These are phyloP conservation scores for Speleostelium caveatum DNA, from an alignment of 78 protist species.

Conservation along the genomic window DNA sequence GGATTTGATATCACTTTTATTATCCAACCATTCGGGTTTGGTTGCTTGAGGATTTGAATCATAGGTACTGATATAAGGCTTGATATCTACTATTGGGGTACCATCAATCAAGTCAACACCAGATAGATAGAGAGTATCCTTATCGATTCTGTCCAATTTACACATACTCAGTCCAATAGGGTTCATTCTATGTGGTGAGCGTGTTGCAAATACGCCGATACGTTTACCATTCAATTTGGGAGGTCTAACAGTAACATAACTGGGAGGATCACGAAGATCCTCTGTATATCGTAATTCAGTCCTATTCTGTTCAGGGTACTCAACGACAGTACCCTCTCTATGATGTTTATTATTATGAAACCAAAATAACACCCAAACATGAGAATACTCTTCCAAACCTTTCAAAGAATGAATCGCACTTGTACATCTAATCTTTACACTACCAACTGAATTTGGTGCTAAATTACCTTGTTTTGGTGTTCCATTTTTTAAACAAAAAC, in stretches of 20 bases:
- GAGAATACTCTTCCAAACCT: conserved; percentile 71
- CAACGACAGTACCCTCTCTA: neutral
- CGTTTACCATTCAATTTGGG: conserved; percentile 62
- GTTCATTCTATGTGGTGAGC: conserved; percentile 71
- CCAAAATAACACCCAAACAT: conserved; percentile 88
- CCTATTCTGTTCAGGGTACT: neutral
- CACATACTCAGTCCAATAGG: conserved; percentile 72
- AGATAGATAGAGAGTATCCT: conserved; percentile 48
- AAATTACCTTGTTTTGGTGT: conserved; percentile 83
- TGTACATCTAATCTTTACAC: conserved; percentile 13
- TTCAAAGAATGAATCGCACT: conserved; percentile 16
- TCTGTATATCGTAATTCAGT: neutral
- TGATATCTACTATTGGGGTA: conserved; percentile 90
- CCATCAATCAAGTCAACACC: conserved; percentile 92
- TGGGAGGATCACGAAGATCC: conserved; percentile 7
- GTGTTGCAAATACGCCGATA: conserved; percentile 51
- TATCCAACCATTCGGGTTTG: conserved; percentile 45
- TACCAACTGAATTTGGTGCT: conserved; percentile 55
- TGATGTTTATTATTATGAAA: conserved; percentile 54
- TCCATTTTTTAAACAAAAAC: conserved; percentile 62
- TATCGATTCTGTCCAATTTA: conserved; percentile 49
- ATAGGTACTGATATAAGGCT: conserved; percentile 82
- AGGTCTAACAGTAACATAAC: conserved; percentile 44
- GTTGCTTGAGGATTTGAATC: conserved; percentile 68
- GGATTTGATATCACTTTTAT: neutral